These are phyloP conservation scores for Lomentospora prolificans DNA, from an alignment of 2,329 filamentous ascomycete species.

Conservation along the genomic window DNA sequence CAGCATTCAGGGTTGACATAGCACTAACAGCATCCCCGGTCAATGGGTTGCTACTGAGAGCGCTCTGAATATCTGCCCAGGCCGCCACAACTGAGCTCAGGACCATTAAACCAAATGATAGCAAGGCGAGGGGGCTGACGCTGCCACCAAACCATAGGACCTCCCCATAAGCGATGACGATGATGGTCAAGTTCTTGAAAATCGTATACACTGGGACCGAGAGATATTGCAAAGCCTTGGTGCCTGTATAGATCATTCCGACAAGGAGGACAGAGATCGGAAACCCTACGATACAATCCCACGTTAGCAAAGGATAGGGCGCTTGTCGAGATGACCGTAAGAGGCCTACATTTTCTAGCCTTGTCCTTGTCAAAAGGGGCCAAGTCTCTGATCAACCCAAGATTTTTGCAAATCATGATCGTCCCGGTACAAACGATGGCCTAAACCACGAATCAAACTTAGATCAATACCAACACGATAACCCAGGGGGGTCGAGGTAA, in stretches of 20 bases:
- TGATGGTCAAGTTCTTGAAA: constrained; percentile 99
- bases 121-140: constrained; percentile 75
- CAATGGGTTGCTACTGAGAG: constrained; percentile 52
- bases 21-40: constrained; percentile 56
- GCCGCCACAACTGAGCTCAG: constrained; percentile 88
- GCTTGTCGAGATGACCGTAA: background rate
- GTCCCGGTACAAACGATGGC: constrained; percentile 80
- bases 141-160: constrained; percentile 96
- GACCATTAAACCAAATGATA: constrained; percentile 96
- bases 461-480: background rate
- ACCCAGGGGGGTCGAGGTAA: background rate
- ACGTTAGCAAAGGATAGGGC: too few species aligned
- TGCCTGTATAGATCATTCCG: constrained; percentile 98
- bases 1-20: constrained; percentile 83
- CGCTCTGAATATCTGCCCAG: constrained; percentile 93
- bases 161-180: constrained; percentile 96
- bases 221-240: constrained; percentile 90
- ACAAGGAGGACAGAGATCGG: constrained; percentile 92
- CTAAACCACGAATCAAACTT: constrained; percentile 33
- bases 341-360: constrained; percentile 73
- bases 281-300: constrained; percentile 68
- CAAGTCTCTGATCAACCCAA: constrained; percentile 72
- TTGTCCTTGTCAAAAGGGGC: constrained; percentile 77
- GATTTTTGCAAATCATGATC: constrained; percentile 72
- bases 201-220: constrained; percentile 99